Conservation (phyloP, 2,329 filamentous ascomycete genomes). For the Claviceps monticola region DNA sequence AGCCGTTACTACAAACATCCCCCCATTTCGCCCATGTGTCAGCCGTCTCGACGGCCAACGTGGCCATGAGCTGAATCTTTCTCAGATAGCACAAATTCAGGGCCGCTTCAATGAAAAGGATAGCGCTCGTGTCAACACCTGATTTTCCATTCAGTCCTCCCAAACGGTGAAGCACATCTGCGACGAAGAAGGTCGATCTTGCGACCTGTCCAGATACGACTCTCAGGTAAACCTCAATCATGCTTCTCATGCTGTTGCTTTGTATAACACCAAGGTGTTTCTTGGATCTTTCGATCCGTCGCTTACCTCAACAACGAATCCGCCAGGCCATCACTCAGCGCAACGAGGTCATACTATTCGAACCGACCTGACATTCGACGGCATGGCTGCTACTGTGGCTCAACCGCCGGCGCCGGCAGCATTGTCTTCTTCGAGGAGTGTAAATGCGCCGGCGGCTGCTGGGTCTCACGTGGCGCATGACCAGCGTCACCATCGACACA, state of each 20-base stretch:
- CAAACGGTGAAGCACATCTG: neutral
- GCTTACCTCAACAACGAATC: neutral
- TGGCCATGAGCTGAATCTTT: conserved; percentile 5
- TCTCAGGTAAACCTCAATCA: neutral
- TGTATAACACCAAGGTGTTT: neutral
- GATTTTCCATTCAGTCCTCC: neutral
- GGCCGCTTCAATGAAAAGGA: neutral
- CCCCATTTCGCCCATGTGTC: neutral
- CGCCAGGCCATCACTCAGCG: neutral
- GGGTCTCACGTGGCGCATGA: conserved; percentile 4
- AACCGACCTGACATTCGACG: neutral
- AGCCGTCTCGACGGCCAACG: neutral
- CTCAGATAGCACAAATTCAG: conserved; percentile 2
- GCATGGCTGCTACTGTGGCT: conserved; percentile 20
- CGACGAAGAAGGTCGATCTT: neutral
- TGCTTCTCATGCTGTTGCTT: neutral
- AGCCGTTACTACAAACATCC: neutral
- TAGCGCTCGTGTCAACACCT: neutral
- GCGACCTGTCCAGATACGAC: neutral
- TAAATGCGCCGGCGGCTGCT: conserved; percentile 7
- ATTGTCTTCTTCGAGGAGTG: conserved; percentile 6
- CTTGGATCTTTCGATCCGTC: neutral
- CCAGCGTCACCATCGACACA: neutral
- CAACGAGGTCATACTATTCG: neutral
- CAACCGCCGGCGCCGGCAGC: conserved; percentile 15